Evolutionary conservation across 768 basidiomycete species (phyloP).

Genomic region (Amanita muscaria): DNA sequence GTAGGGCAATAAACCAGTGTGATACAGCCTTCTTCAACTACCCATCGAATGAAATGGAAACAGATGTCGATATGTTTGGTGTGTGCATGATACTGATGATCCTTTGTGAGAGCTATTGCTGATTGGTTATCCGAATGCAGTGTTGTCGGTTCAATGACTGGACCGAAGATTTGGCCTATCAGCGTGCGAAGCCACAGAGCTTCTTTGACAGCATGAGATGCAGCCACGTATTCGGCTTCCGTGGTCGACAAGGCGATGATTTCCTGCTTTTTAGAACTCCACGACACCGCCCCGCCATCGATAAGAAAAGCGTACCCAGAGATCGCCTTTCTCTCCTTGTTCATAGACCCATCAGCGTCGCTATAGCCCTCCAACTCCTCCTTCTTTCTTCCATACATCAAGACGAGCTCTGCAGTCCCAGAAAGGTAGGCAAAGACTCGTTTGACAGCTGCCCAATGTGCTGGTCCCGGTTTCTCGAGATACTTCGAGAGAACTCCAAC

Average conservation of each 20-base stretch:
- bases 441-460: slow-evolving; percentile 21
- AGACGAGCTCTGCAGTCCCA: background rate
- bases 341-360: slow-evolving; percentile 17
- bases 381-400: background rate
- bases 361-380: slow-evolving; percentile 14
- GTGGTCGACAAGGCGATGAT: slow-evolving; percentile 3
- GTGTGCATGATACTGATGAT: slow-evolving; percentile 13
- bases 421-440: slow-evolving; percentile 19
- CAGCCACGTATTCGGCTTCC: slow-evolving; percentile 12
- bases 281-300: slow-evolving; percentile 18
- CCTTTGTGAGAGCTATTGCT: slow-evolving; percentile 14
- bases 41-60: slow-evolving; percentile 21
- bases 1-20: slow-evolving; percentile 12
- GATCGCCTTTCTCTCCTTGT: slow-evolving; percentile 18
- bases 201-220: slow-evolving; percentile 14
- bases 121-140: slow-evolving; percentile 17
- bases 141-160: slow-evolving; percentile 3
- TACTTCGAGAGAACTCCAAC: slow-evolving; percentile 17
- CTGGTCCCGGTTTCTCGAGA: slow-evolving; percentile 14
- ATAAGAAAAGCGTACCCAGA: slow-evolving; percentile 24
- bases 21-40: slow-evolving; percentile 11
- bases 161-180: background rate
- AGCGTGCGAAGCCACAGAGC: slow-evolving; percentile 18
- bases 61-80: slow-evolving; percentile 27
- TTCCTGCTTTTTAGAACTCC: slow-evolving; percentile 3